Evolutionary conservation across 2,329 filamentous ascomycete genomes (phyloP), one percentile per base, ranked within the genome.

Genomic region (Grosmannia serpens): DNA sequence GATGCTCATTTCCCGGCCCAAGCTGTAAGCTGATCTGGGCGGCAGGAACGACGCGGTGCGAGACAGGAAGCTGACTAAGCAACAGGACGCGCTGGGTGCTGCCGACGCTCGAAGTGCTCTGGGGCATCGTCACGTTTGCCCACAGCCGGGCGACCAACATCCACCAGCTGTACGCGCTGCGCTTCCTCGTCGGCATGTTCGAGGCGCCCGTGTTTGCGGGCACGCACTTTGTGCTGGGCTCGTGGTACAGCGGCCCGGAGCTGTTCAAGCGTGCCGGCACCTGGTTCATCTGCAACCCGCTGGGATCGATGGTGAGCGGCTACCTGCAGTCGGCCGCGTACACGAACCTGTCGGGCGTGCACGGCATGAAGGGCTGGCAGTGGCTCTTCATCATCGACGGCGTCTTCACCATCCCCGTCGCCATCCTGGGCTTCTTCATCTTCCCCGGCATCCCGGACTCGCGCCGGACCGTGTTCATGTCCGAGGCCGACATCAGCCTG

Each of bases 371-470:
- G 0, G 79, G 78, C 0, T 81, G 77, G 77, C 66, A 72, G 58
- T 78, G 75, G 79, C 24, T 52, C 15, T 52, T 83, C 56, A 77
- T 84, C 13, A 80, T 84, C n/a, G 80, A 82, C 60, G 78, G 78
- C 1, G 71, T 81, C 27, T 82, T 83, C 64, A 81, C 77, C 1
- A 70, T 83, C 4, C 79, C 77, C 0, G 75, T 83, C 17, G 77
- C 78, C 0, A 60, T 82, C 4, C 67, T 80, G 8, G 78, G 79
- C 0, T 81, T 73, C 58, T 55, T 79, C 13, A 73, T 81, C 13
- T 70, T 70, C 52, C 73, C 73, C 0, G 73, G 70, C 2, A 67
- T 74, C 3, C 71, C 73, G 13, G 72, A 73, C 57, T 62, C 60
- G 35, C 70, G 71, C 0, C 50, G 27, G 27, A 22, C 17, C 13